Evolutionary conservation across 2,329 filamentous ascomycete genomes (phyloP).

Genomic region (Cucurbitaria berberidis): DNA sequence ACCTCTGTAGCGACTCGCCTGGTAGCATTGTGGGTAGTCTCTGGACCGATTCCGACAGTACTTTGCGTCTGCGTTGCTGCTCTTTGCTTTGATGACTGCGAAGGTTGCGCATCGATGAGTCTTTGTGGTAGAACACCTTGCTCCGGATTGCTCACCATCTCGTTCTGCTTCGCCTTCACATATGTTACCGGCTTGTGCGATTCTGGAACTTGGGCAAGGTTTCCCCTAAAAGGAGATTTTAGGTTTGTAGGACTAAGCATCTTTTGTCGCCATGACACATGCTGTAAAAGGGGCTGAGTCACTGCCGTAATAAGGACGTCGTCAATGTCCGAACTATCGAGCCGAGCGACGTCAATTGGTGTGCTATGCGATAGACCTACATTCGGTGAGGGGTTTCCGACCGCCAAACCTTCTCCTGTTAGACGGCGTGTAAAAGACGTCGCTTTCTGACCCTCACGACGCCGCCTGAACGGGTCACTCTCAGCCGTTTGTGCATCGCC

Average conservation of each 20-base stretch:
- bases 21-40: background rate
- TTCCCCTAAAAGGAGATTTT: background rate
- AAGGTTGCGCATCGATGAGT: background rate
- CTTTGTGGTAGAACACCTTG: background rate
- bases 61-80: background rate
- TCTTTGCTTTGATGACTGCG: background rate
- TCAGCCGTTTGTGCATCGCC: slow-evolving; percentile 35
- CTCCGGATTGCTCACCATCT: background rate
- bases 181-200: background rate
- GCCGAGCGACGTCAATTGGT: background rate
- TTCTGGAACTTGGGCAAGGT: background rate
- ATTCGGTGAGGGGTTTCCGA: background rate
- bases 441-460: slow-evolving; percentile 9
- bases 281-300: slow-evolving; percentile 2
- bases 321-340: background rate
- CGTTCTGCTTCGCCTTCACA: background rate
- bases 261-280: background rate
- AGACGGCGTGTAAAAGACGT: slow-evolving; percentile 37
- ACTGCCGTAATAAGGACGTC: background rate
- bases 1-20: background rate
- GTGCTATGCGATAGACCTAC: background rate
- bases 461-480: slow-evolving; percentile 37
- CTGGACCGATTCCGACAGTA: background rate
- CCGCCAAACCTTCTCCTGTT: slow-evolving; percentile 21
- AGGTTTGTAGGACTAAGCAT: background rate